Conservation (phyloP, 805 yeast genomes). For the Kodamaea hsintzibuensis region DNA sequence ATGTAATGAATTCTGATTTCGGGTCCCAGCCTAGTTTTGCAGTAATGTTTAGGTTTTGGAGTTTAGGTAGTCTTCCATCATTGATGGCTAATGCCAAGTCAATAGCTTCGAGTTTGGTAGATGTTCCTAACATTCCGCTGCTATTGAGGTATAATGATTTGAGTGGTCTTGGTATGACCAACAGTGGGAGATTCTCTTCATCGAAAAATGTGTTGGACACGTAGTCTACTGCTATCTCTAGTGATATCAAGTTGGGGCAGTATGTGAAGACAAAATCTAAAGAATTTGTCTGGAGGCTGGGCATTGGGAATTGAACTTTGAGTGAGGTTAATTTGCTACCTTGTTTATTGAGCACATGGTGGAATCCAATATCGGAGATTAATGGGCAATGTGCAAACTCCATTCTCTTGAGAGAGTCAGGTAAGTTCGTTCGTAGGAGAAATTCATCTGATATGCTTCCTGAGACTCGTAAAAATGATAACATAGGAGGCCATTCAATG, state of each 20-base stretch:
- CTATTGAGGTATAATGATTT: conserved; percentile 70
- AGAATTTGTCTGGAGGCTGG: conserved; percentile 65
- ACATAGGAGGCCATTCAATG: conserved; percentile 74
- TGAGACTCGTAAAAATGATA: conserved; percentile 71
- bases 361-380: conserved; percentile 64
- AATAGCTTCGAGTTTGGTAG: conserved; percentile 80
- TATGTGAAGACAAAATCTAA: conserved; percentile 70
- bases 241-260: conserved; percentile 69
- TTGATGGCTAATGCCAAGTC: conserved; percentile 82
- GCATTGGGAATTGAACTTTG: conserved; percentile 86
- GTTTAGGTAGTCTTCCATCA: conserved; percentile 71
- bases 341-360: conserved; percentile 56
- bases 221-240: conserved; percentile 82
- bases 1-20: conserved; percentile 35
- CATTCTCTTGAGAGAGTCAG: conserved; percentile 64
- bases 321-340: conserved; percentile 67
- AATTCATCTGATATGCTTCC: conserved; percentile 91
- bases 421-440: conserved; percentile 68
- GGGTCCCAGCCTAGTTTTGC: conserved; percentile 86
- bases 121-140: conserved; percentile 83
- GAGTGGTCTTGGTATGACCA: conserved; percentile 47
- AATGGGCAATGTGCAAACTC: conserved; percentile 89
- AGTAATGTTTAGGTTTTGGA: conserved; percentile 66
- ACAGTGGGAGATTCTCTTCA: conserved; percentile 28
- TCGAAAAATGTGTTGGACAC: conserved; percentile 46